phyloP scores from a whole-genome alignment of 2,329 filamentous ascomycete species.

The Claviceps cyperi region DNA sequence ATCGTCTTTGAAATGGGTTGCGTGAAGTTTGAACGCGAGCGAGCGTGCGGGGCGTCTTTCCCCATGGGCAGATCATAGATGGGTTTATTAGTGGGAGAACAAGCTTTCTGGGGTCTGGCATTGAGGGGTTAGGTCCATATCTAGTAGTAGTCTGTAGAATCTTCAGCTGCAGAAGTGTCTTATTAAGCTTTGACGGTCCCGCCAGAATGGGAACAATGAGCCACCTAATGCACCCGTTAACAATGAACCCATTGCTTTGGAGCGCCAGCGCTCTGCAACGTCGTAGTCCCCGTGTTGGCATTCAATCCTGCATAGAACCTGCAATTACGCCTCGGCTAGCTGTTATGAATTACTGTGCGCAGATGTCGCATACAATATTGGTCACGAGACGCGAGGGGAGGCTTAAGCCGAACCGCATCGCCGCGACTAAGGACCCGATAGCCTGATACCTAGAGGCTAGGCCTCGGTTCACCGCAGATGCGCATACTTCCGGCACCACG shows the following conservation, averaged over 20 bases:
- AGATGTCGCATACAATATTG: not conserved
- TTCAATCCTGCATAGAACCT: too few relatives aligned
- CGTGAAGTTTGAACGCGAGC: not conserved
- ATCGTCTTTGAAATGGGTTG: not conserved
- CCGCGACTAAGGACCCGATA: not conserved
- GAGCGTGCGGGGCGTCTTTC: too few relatives aligned
- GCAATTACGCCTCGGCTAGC: too few relatives aligned
- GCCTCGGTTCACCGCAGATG: not conserved
- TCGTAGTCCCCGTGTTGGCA: not conserved
- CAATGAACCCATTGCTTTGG: not conserved
- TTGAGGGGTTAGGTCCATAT: too few relatives aligned
- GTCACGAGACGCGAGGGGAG: not conserved
- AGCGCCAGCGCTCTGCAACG: not conserved
- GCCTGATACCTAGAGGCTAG: not conserved
- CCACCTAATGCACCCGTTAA: not conserved
- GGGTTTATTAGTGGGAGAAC: too few relatives aligned
- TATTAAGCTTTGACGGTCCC: too few relatives aligned
- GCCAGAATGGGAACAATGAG: not conserved
- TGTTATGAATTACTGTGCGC: too few relatives aligned
- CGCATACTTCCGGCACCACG: not conserved
- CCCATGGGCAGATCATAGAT: too few relatives aligned
- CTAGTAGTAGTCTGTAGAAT: too few relatives aligned
- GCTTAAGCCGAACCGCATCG: not conserved
- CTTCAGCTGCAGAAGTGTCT: too few relatives aligned
- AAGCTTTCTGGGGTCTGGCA: too few relatives aligned